Base-by-base conservation (phyloP, 129 eudicot species). In the Solidago caesia region DNA sequence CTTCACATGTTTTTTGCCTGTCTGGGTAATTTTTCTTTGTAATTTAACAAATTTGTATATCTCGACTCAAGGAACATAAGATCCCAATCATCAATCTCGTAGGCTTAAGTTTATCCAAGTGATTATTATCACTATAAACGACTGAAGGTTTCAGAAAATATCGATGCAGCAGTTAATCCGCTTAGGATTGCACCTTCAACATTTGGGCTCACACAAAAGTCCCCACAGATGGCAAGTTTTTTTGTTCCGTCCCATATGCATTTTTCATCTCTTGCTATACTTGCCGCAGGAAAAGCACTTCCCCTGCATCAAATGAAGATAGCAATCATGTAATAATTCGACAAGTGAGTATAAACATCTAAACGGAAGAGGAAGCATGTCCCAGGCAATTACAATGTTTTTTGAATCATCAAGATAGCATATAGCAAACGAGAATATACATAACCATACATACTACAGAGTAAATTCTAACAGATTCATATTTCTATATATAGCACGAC, bases 171-270 rank as follows among this genome's bases (percentile, higher is more conserved):
- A 69, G 96, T 87, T 29, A 87, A 81, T 75, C 96, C 99, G 43
- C 97, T 95, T 29, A 72, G 47, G 39, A 95, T 91, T 6, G 99
- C 99, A 77, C 99, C 96, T 78, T 95, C 96, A 51, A 89, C 99
- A 73, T 81, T 85, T 51, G 99, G 97, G 83, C 91, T 69, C 13
- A 87, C 90, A 75, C 99, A 95, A 15, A 91, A 95, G 79, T 95
- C 99, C 46, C 99, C 99, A 68, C 99, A 95, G 0, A 95, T 88
- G 13, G 90, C 99, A 60, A 91, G 68, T 67, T 82, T 86, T 74
- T 81, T 89, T 71, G 73, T 83, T 68, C 65, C 84, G 53, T 85
- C 86, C 96, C 94, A 91, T 15, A 91, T 80, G 84, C 97, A 95
- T 81, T 89, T 91, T 79, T 95, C 99, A 72, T 95, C 91, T 71